Base-by-base conservation (phyloP, 2,329 filamentous ascomycete genomes). In the Tolypocladium endophyticum region DNA sequence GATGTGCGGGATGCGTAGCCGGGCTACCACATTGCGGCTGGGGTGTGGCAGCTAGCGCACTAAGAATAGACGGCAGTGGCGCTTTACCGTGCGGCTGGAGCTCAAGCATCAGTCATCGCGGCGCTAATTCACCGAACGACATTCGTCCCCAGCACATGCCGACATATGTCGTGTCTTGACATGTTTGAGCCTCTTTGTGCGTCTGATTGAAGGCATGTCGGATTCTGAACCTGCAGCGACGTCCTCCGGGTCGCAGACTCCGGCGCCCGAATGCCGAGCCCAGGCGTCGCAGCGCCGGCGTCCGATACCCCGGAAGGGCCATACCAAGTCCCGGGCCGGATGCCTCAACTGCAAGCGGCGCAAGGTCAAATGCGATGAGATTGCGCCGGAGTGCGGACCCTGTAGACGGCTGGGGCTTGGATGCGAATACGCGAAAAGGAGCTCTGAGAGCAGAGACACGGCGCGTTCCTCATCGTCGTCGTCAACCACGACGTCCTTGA, bases 321-420 rank as follows among this genome's bases (percentile, higher is more conserved):
- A 73, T 50, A 72, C 65, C 55, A 72, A 73, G 54, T 72, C 70
- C 25, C 64, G 72, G n/a, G 64, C 63, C 12, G 72, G 71, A 12
- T 74, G 72, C 43, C 61, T 65, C 18, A 68, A 58, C 35, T 74
- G 71, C 60, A 73, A 73, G 62, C 62, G 65, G 45, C 65, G 72
- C 18, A 80, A 76, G 63, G 77, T 81, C 59, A 81, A 81, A 67
- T 79, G 77, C 62, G 68, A 70, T 36, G 71, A 77, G 60, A 64
- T 58, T 1, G 61, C 61, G 18, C 74, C 75, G 23, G 65, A 70
- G 25, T 77, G 76, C 61, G 64, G 65, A 28, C 65, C 70, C 50
- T 77, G 75, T 63, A 60, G 55, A 12, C 68, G 73, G n/a, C 62
- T 77, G 12, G 71, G 71, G 9, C 63, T 76, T 7, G 57, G 61